Base-by-base conservation (phyloP, 805 yeast genomes). In the Cyberlindnera lachancei region DNA sequence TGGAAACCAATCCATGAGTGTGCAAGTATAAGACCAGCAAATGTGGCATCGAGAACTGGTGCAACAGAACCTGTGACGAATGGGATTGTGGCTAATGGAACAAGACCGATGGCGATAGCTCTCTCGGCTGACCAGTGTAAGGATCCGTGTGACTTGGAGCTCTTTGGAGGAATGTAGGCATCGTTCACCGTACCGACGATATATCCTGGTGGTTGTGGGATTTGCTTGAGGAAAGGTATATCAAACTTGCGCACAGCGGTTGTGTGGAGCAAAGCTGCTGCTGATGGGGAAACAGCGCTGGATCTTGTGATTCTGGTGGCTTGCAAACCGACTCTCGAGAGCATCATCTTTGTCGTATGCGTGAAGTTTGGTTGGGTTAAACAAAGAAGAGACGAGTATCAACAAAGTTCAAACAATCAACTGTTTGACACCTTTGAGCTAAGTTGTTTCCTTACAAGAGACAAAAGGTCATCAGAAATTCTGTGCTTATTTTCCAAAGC, bases 41-140 rank as follows among this genome's bases (percentile, higher is more conserved):
- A 69, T 2, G 75, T 51, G 6, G 94, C 73, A 60, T 92, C 98
- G 21, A 77, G 53, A 15, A 78, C 62, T 10, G 94, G 80, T 5
- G 78, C 65, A 41, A 74, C 59, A 12, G 79, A 72, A 18, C 95
- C 96, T 29, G 80, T 68, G 23, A 80, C 70, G 44, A 87, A 72
- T 15, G 97, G 95, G 15, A 78, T 62, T 24, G 79, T 69, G 18
- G 77, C 68, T 39, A 90, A 63, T 20, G 98, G 98, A 16, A 86
- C 69, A 55, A 88, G 63, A 9, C 79, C 74, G 13, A 79, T 56
- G 4, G 94, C 68, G 22, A 86, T 61, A 5, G 73, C 50, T 46
- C 84, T 74, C 66, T 90, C 98, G 48, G 79, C 77, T n/a, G 83
- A 65, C 98, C 98, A 90, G 65, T 88, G 97, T 56, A 75, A 70